Conservation (phyloP, 306 rosid genomes). For the Calophaca sinica region DNA sequence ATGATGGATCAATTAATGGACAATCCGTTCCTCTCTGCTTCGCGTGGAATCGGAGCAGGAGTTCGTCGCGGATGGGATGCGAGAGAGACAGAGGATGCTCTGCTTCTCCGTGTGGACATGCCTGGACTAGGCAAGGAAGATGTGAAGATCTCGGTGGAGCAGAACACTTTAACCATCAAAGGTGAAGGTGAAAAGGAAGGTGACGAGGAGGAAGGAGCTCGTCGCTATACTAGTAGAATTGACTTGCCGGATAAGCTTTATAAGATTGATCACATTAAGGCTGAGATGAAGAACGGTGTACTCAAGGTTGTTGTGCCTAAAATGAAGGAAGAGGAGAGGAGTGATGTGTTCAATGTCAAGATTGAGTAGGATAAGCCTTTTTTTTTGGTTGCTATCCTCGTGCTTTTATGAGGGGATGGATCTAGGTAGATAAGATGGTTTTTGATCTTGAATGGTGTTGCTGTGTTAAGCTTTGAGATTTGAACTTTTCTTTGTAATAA, state of each 20-base stretch:
- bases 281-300: constrained; percentile 90
- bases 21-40: constrained; percentile 58
- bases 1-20: constrained; percentile 80
- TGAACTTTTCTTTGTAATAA: neutral
- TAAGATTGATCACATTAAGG: constrained; percentile 65
- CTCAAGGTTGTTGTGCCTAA: constrained; percentile 67
- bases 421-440: neutral
- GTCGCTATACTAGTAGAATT: constrained; percentile 62
- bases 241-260: constrained; percentile 65
- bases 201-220: constrained; percentile 46
- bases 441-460: too few relatives aligned
- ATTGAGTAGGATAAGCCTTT: constrained; percentile 37
- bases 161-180: constrained; percentile 65
- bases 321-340: constrained; percentile 66
- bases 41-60: constrained; percentile 63
- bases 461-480: neutral
- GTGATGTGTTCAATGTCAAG: constrained; percentile 53
- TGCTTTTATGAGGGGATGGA: neutral
- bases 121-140: constrained; percentile 74
- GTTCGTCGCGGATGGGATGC: constrained; percentile 75
- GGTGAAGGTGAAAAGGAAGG: constrained; percentile 59
- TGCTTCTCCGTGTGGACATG: constrained; percentile 74
- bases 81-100: constrained; percentile 60
- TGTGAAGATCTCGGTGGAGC: constrained; percentile 74
- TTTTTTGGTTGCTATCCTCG: too few relatives aligned